Conservation (phyloP, 768 basidiomycete genomes). For the Leccinum disarticulatum region DNA sequence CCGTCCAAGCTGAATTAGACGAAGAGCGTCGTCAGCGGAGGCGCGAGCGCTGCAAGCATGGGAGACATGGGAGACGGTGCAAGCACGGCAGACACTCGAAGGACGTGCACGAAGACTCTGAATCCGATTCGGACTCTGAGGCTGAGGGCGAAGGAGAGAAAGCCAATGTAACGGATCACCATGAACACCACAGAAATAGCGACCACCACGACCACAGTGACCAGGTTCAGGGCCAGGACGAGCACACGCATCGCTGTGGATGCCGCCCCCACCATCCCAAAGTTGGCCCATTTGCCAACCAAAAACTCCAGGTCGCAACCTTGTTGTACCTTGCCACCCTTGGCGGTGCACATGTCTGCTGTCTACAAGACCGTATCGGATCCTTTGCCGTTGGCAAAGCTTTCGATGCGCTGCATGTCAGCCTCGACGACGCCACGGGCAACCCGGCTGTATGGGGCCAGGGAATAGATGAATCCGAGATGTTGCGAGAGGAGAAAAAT, state of each 20-base stretch:
- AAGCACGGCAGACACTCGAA: background rate
- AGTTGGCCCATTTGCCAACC: constrained; percentile 41
- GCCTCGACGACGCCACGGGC: constrained; percentile 45
- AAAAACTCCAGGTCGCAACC: constrained; percentile 67
- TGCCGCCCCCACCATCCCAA: background rate
- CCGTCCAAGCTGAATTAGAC: constrained; percentile 40
- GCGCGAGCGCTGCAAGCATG: background rate
- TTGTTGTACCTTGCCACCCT: constrained; percentile 87
- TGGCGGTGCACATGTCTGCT: constrained; percentile 84
- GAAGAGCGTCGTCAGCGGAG: constrained; percentile 6
- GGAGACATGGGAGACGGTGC: background rate
- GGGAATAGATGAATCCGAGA: constrained; percentile 25
- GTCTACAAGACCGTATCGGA: constrained; percentile 62
- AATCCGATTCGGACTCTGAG: background rate
- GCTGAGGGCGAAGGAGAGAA: background rate
- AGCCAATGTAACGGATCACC: background rate
- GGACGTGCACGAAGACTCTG: background rate
- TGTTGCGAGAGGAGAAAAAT: constrained; percentile 17
- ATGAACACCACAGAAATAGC: background rate
- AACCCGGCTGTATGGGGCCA: constrained; percentile 58
- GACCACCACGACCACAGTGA: background rate
- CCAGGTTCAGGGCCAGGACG: background rate
- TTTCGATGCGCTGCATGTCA: constrained; percentile 84
- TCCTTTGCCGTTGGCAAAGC: constrained; percentile 76
- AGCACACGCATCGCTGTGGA: background rate